Evolutionary conservation across 2,329 filamentous ascomycete genomes (phyloP).

Genomic region (Samsoniella hepiali): DNA sequence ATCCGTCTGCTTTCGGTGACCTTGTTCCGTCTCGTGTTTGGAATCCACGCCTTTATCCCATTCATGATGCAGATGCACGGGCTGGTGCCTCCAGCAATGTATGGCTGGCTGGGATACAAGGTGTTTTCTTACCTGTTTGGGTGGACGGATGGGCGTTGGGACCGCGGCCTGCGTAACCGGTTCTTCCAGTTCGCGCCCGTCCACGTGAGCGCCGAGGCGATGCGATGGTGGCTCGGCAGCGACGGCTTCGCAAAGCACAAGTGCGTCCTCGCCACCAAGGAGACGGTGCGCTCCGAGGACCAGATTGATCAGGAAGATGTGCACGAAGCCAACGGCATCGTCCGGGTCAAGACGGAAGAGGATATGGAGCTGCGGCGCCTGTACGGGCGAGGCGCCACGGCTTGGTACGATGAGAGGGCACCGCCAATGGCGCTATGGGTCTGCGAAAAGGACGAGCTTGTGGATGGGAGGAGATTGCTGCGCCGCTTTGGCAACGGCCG

Average conservation of each 20-base stretch:
- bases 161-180: slow-evolving; percentile 70
- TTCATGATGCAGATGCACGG: slow-evolving; percentile 85
- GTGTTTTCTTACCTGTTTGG: slow-evolving; percentile 88
- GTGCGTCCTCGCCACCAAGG: slow-evolving; percentile 79
- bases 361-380: slow-evolving; percentile 34
- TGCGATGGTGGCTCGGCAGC: slow-evolving; percentile 92
- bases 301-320: slow-evolving; percentile 51
- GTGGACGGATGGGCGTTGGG: slow-evolving; percentile 85
- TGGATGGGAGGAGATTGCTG: slow-evolving; percentile 75
- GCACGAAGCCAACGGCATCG: slow-evolving; percentile 16
- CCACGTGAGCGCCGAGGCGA: slow-evolving; percentile 83
- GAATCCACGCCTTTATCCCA: slow-evolving; percentile 90
- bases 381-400: slow-evolving; percentile 49
- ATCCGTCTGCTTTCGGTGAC: slow-evolving; percentile 75
- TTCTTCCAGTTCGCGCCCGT: slow-evolving; percentile 93
- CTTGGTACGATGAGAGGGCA: slow-evolving; percentile 78
- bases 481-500: slow-evolving; percentile 69
- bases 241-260: slow-evolving; percentile 78
- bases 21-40: slow-evolving; percentile 79
- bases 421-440: slow-evolving; percentile 90
- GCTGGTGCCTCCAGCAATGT: slow-evolving; percentile 62
- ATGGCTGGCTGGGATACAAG: slow-evolving; percentile 79
- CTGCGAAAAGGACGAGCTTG: slow-evolving; percentile 75
- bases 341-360: slow-evolving; percentile 22
- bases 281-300: slow-evolving; percentile 63